Evolutionary conservation across 176 grass and related monocot species (phyloP).

Genomic region (Cymbopogon citratus): DNA sequence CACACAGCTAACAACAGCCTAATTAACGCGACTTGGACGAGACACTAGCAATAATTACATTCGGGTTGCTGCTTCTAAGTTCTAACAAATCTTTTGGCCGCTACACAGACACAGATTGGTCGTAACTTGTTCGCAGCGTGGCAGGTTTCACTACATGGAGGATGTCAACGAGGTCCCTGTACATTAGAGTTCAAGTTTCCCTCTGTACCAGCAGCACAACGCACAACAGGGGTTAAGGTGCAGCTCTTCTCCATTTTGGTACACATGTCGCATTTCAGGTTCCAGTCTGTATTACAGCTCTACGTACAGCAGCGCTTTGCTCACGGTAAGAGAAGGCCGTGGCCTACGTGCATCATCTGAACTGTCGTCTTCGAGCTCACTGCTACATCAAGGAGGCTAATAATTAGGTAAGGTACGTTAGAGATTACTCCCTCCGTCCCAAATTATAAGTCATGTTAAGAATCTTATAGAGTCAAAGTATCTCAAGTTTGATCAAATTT

Average conservation of each 20-base stretch:
- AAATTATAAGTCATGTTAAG: too few relatives aligned
- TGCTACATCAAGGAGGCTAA: constrained; percentile 29
- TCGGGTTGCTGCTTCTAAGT: constrained; percentile 22
- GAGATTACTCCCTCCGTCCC: too few relatives aligned
- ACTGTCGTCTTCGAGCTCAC: constrained; percentile 58
- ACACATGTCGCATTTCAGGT: not conserved
- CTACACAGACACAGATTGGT: not conserved
- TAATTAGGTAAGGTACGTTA: not conserved
- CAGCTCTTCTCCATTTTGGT: not conserved
- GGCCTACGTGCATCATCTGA: constrained; percentile 70
- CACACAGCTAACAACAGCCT: not conserved
- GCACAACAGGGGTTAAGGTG: not conserved
- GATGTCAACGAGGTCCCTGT: not conserved
- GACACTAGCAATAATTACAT: not conserved
- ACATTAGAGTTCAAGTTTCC: not conserved
- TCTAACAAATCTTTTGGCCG: not conserved
- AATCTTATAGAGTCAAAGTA: too few relatives aligned
- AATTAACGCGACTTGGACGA: not conserved
- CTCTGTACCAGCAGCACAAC: not conserved
- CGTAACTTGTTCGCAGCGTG: not conserved
- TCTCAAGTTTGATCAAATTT: too few relatives aligned
- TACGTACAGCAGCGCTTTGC: not conserved
- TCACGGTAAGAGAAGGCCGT: constrained; percentile 49
- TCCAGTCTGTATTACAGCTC: not conserved
- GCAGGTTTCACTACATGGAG: constrained; percentile 10